These are phyloP conservation scores for Nigrospora osmanthi DNA, from an alignment of 2,329 filamentous ascomycete species.

Conservation along the genomic window DNA sequence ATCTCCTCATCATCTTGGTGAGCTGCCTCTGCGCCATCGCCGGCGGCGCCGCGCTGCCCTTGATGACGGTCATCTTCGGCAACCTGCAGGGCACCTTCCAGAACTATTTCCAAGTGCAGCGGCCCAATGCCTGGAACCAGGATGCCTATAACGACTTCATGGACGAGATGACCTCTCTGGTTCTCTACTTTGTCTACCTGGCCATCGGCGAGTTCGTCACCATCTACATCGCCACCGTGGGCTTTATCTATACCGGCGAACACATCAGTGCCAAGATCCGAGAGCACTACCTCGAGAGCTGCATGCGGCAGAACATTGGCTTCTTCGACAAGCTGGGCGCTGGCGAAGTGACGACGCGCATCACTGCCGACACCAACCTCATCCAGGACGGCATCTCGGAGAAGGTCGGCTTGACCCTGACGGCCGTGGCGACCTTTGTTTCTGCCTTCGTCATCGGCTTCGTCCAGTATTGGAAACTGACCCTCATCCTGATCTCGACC, in stretches of 20 bases:
- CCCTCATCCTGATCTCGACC: slow-evolving; percentile 76
- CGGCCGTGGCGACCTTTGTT: slow-evolving; percentile 73
- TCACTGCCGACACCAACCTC: slow-evolving; percentile 88
- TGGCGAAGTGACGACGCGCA: slow-evolving; percentile 88
- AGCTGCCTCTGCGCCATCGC: slow-evolving; percentile 59
- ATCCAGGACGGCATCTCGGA: slow-evolving; percentile 92
- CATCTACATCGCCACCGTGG: slow-evolving; percentile 73
- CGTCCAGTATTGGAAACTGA: slow-evolving; percentile 86
- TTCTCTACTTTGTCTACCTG: slow-evolving; percentile 81
- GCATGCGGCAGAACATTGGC: slow-evolving; percentile 80
- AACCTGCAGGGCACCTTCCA: slow-evolving; percentile 67
- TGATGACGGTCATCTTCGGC: slow-evolving; percentile 80
- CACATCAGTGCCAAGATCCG: slow-evolving; percentile 73
- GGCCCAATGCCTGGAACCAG: slow-evolving; percentile 12
- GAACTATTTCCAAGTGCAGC: slow-evolving; percentile 40
- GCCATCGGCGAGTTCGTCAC: slow-evolving; percentile 73
- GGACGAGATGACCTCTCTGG: slow-evolving; percentile 50
- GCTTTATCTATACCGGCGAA: slow-evolving; percentile 83
- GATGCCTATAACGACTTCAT: slow-evolving; percentile 48
- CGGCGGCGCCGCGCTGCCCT: slow-evolving; percentile 65
- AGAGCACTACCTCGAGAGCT: slow-evolving; percentile 75
- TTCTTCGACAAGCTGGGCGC: slow-evolving; percentile 91
- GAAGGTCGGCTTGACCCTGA: slow-evolving; percentile 73
- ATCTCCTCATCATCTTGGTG: slow-evolving; percentile 55
- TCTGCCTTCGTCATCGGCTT: slow-evolving; percentile 89